Percentiles rank a stretch among this genome's conserved stretches.
phyloP scores from a whole-genome alignment of 1,284 basidiomycete species.

The Chondrostereum purpureum region DNA sequence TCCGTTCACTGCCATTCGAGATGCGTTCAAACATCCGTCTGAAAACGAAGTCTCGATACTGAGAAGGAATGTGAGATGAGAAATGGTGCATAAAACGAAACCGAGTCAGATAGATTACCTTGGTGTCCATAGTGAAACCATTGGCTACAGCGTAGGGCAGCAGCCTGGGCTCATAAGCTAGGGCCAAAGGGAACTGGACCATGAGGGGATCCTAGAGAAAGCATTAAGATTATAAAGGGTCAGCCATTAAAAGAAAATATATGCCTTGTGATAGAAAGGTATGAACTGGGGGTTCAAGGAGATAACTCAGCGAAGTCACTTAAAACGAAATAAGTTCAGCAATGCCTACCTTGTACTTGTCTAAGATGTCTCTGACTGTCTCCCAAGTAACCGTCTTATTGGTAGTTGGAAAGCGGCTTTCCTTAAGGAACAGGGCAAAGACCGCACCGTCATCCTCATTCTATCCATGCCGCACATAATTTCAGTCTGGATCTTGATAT shows the following conservation, averaged over 20 bases:
- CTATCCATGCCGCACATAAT: conserved; percentile 20
- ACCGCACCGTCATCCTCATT: conserved; percentile 66
- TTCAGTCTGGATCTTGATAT: conserved; percentile 8
- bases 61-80: conserved; percentile 7
- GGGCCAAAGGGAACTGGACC: conserved; percentile 65
- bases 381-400: conserved; percentile 55
- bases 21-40: conserved; percentile 74
- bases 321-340: conserved; percentile 5
- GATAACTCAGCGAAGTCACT: conserved; percentile 11
- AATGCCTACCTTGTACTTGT: conserved; percentile 55
- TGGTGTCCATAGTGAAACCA: conserved; percentile 69
- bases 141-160: conserved; percentile 63
- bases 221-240: conserved; percentile 31
- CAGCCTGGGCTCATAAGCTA: conserved; percentile 69
- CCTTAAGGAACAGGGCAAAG: conserved; percentile 57
- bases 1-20: conserved; percentile 39
- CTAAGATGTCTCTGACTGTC: conserved; percentile 54
- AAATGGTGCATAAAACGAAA: conserved; percentile 8
- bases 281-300: conserved; percentile 52
- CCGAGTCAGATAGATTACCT: conserved; percentile 35
- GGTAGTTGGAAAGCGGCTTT: conserved; percentile 51
- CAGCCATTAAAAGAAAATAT: conserved; percentile 55
- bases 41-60: conserved; percentile 78
- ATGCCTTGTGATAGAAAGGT: conserved; percentile 63
- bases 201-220: conserved; percentile 60